phyloP scores from a whole-genome alignment of 768 basidiomycete species.

The Tubosaeta brunneosetosa region DNA sequence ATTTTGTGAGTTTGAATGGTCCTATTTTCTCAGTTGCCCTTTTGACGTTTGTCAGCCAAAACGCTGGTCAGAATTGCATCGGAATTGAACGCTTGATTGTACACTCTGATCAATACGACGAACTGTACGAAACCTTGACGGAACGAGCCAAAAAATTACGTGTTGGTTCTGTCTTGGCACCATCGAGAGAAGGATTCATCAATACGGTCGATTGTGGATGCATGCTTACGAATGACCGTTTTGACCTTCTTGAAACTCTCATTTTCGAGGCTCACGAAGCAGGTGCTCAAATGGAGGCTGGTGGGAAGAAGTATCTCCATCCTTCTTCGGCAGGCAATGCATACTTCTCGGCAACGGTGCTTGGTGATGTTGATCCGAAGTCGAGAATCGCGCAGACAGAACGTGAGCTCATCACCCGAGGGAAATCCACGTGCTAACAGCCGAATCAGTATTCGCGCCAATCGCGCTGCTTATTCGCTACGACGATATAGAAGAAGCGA shows the following conservation, averaged over 20 bases:
- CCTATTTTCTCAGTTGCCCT: neutral
- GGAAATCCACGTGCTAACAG: slow-evolving; percentile 9
- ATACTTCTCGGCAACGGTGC: slow-evolving; percentile 85
- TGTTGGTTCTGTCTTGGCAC: slow-evolving; percentile 70
- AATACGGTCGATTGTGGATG: slow-evolving; percentile 79
- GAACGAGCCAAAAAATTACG: slow-evolving; percentile 67
- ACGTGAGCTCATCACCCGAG: slow-evolving; percentile 37
- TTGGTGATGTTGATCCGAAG: slow-evolving; percentile 66
- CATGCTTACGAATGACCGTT: slow-evolving; percentile 76
- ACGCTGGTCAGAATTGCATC: slow-evolving; percentile 94
- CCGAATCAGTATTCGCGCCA: slow-evolving; percentile 81
- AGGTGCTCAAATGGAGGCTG: slow-evolving; percentile 60
- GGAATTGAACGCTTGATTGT: slow-evolving; percentile 93
- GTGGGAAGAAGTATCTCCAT: slow-evolving; percentile 65
- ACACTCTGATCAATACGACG: slow-evolving; percentile 70
- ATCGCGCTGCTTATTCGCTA: slow-evolving; percentile 85
- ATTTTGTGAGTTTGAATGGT: slow-evolving; percentile 64
- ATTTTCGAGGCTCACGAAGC: slow-evolving; percentile 61
- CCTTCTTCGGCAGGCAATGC: slow-evolving; percentile 65
- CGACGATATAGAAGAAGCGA: slow-evolving; percentile 76
- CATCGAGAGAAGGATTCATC: slow-evolving; percentile 63
- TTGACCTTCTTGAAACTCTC: slow-evolving; percentile 64
- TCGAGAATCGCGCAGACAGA: slow-evolving; percentile 81
- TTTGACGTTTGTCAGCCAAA: slow-evolving; percentile 54
- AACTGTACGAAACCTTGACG: slow-evolving; percentile 60